A percentile compares a stretch with the other conserved stretches of the same genome.
Evolutionary conservation across 2,329 filamentous ascomycete genomes (phyloP).

Genomic region (Aspergillus japonicus): DNA sequence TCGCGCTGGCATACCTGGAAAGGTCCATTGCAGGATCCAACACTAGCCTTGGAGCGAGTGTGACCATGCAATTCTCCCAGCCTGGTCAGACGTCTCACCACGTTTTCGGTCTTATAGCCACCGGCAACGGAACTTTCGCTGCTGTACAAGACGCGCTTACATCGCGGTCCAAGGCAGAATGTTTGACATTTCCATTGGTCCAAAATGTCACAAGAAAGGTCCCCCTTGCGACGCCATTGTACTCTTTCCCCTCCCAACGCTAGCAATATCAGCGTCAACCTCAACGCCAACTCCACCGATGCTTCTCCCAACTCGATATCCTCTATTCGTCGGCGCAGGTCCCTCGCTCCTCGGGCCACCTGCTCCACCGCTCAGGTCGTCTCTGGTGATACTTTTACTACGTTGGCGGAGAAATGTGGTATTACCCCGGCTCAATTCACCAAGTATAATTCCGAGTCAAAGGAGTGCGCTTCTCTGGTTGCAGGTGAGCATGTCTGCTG

Average conservation of each 20-base stretch:
- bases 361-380: slow-evolving; percentile 28
- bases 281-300: neutral
- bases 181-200: neutral
- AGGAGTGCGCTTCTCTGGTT: slow-evolving; percentile 32
- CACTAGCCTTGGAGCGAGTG: neutral
- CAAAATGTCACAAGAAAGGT: neutral
- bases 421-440: slow-evolving; percentile 41
- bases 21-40: neutral
- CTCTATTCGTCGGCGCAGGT: neutral
- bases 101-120: slow-evolving; percentile 1
- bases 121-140: slow-evolving; percentile 1
- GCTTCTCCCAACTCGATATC: neutral
- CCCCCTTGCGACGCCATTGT: neutral
- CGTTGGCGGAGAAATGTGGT: slow-evolving; percentile 41
- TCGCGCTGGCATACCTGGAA: neutral
- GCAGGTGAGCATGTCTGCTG: slow-evolving; percentile 41
- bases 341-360: neutral
- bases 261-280: too few species aligned
- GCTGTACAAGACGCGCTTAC: neutral
- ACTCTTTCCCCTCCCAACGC: neutral
- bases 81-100: neutral
- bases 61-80: slow-evolving; percentile 3
- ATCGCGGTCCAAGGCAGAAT: slow-evolving; percentile 1
- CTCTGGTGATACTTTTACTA: slow-evolving; percentile 38
- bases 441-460: slow-evolving; percentile 38